Evolutionary conservation across 306 rosid genomes (phyloP).

Genomic region (Casuarina cunninghamiana): DNA sequence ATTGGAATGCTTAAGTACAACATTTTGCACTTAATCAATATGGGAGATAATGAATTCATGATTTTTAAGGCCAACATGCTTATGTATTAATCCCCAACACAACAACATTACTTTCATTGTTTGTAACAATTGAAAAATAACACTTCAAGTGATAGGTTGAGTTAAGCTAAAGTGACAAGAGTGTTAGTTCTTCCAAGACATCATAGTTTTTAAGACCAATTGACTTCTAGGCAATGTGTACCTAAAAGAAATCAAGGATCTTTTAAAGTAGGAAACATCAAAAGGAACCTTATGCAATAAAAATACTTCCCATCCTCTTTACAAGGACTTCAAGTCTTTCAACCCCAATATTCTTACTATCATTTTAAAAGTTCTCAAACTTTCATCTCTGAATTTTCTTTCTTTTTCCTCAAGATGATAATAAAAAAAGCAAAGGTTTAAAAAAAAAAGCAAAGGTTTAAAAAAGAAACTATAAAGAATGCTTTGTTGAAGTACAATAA

Average conservation of each 20-base stretch:
- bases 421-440: too few species aligned
- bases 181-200: too few species aligned
- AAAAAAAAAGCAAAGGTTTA: too few species aligned
- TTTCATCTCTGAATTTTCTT: too few species aligned
- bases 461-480: too few species aligned
- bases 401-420: too few species aligned
- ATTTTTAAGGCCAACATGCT: constrained; percentile 19
- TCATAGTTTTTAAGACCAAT: neutral
- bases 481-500: too few species aligned
- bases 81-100: neutral
- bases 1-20: neutral
- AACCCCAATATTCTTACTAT: too few species aligned
- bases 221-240: neutral
- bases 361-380: too few species aligned
- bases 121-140: constrained; percentile 16
- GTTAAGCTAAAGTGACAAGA: neutral
- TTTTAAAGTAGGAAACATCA: neutral
- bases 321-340: too few species aligned
- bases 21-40: neutral
- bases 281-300: neutral
- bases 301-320: too few species aligned
- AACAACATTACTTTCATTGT: constrained; percentile 4
- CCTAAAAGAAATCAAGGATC: neutral
- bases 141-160: neutral
- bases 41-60: constrained; percentile 32